Base-by-base conservation (phyloP, 2,329 filamentous ascomycete genomes). In the Sporothrix protearum region DNA sequence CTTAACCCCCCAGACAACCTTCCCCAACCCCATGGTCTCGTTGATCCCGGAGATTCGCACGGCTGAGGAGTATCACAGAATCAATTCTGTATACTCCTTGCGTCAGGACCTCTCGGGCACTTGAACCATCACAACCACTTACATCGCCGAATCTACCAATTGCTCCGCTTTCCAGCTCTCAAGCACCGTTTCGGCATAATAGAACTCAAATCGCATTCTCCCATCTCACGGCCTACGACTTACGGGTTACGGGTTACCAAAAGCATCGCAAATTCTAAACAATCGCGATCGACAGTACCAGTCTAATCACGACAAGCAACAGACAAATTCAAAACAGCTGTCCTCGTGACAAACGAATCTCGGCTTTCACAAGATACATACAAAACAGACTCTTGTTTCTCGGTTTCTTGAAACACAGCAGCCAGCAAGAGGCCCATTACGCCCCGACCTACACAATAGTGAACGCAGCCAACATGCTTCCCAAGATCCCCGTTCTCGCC, bases 31-130 rank as follows among this genome's bases (percentile, higher is more conserved):
- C 78, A 84, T 84, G 82, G 75, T 76, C 75, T 76, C 79, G 73
- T 74, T 75, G 64, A 74, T 73, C 76, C 72, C 75, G 75, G 77
- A 75, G 73, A 79, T 74, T 82, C 83, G 83, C 82, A 87, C 84
- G 86, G 85, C 86, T 87, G 86, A 88, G 86, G 86, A 86, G 86
- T 87, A 87, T 86, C 78, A 82, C 85, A 85, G 86, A 82, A 78
- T 77, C 76, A 75, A 77, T 81, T 85, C 85, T 87, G 85, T 85
- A 85, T 87, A 87, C 86, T 87, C 86, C 86, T 88, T 88, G 86
- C 86, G 86, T 88, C 86, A 86, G 85, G 85, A 84, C 79, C 76
- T 76, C 33, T 71, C 63, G 67, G 70, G 51, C 57, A 69, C 73
- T 70, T 73, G 70, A 71, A 68, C 53, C 36, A 61, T 59, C 39